A percentile compares a stretch with the other conserved stretches of the same genome.
These are phyloP conservation scores for Syncephalastrum monosporum DNA, from an alignment of 371 early-diverging fungal species.

Conservation along the genomic window DNA sequence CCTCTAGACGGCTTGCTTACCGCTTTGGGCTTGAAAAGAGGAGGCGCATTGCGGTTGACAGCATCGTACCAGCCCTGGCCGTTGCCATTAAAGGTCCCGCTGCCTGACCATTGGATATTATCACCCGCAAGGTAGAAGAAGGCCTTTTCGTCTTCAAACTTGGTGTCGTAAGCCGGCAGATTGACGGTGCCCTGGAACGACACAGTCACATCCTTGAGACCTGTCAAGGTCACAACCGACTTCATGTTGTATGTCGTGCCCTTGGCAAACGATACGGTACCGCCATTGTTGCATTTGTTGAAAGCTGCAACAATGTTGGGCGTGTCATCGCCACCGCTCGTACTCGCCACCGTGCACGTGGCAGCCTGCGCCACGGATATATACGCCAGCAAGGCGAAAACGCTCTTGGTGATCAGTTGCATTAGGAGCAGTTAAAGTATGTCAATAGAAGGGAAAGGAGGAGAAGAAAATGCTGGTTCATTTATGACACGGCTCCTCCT, in stretches of 20 bases:
- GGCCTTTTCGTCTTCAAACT: constrained; percentile 24
- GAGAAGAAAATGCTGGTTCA: too few relatives aligned
- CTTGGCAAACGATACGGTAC: constrained; percentile 28
- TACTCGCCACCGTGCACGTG: constrained; percentile 24
- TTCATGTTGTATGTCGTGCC: constrained; percentile 30
- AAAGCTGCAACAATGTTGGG: constrained; percentile 27
- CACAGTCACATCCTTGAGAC: constrained; percentile 25
- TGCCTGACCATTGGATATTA: constrained; percentile 23
- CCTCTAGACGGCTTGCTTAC: too few relatives aligned
- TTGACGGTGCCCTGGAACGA: constrained; percentile 28
- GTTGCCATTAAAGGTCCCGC: constrained; percentile 24
- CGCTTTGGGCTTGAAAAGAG: constrained; percentile 28
- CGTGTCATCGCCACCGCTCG: constrained; percentile 23
- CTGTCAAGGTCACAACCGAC: constrained; percentile 16
- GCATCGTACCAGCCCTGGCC: constrained; percentile 33
- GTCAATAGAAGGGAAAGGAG: too few relatives aligned
- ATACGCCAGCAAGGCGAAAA: too few relatives aligned
- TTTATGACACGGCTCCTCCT: too few relatives aligned
- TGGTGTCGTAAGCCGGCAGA: constrained; percentile 24
- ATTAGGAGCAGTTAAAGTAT: too few relatives aligned
- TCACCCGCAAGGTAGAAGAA: constrained; percentile 29
- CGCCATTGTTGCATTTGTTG: constrained; percentile 31
- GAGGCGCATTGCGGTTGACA: constrained; percentile 25
- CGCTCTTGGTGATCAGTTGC: too few relatives aligned
- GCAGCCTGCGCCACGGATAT: constrained; percentile 8